Conservation (phyloP, 345 rosid genomes). For the Cardamine chenopodiifolia region DNA sequence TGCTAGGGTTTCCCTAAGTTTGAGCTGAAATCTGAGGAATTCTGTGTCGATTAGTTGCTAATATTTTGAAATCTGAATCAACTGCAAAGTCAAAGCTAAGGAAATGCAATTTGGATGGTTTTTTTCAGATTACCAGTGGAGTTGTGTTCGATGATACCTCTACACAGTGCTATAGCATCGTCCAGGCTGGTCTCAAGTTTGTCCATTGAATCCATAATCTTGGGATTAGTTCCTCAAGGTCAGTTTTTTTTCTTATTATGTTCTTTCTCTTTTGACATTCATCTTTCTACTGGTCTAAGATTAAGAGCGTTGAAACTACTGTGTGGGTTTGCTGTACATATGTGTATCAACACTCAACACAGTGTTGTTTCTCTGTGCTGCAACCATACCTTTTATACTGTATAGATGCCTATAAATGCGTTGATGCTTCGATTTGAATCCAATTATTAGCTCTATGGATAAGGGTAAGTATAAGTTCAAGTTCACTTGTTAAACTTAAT, state of each 20-base stretch:
- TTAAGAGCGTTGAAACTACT: neutral
- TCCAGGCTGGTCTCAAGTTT: constrained; percentile 65
- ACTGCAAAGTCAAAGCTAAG: neutral
- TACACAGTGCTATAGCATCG: constrained; percentile 68
- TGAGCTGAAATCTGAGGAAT: neutral
- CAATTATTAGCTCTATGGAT: neutral
- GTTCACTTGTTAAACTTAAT: neutral
- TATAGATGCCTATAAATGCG: neutral
- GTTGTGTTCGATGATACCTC: constrained; percentile 70
- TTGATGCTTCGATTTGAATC: neutral
- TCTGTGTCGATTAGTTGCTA: neutral
- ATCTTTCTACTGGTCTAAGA: no score
- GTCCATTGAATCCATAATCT: constrained; percentile 57
- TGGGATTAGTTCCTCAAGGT: constrained; percentile 85
- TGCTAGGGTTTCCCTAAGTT: no score
- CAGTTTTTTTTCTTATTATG: no score
- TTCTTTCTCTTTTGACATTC: no score
- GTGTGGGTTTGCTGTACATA: neutral
- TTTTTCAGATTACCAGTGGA: constrained; percentile 58
- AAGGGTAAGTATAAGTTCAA: neutral
- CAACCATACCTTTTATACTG: neutral
- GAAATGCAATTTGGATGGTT: neutral
- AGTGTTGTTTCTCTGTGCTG: neutral
- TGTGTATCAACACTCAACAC: neutral
- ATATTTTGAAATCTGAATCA: constrained; percentile 8